Percentiles rank a stretch among this genome's conserved stretches.
phyloP scores from a whole-genome alignment of 257 asterid species.

The Nyctanthes arbortristis region DNA sequence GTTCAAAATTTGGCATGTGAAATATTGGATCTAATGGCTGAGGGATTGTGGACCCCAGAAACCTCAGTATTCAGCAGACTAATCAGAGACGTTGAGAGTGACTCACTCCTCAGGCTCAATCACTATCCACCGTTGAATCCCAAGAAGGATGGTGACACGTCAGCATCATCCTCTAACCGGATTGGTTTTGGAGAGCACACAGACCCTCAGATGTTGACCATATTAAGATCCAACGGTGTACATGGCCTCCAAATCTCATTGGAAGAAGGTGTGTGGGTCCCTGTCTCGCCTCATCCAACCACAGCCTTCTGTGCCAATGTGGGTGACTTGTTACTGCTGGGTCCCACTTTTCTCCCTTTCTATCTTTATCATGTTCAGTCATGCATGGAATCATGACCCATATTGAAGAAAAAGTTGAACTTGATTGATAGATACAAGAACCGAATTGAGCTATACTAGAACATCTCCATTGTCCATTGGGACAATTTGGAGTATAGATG shows the following conservation, averaged over 20 bases:
- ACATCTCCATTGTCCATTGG: conserved; percentile 1
- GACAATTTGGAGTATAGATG: too few relatives aligned
- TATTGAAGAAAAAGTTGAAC: conserved; percentile 7
- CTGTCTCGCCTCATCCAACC: too few relatives aligned
- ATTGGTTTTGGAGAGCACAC: too few relatives aligned
- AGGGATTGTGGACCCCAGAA: conserved; percentile 45
- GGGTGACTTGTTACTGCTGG: conserved; percentile 68
- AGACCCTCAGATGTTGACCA: too few relatives aligned
- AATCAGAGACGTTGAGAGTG: conserved; percentile 42
- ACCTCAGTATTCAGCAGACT: conserved; percentile 41
- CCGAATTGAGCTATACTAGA: conserved; percentile 6
- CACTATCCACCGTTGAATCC: too few relatives aligned
- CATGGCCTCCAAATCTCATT: too few relatives aligned
- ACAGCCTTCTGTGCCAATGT: conserved; percentile 70
- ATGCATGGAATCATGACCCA: background rate
- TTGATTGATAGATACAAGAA: conserved; percentile 20
- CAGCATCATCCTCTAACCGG: too few relatives aligned
- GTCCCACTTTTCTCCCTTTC: background rate
- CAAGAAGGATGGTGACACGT: too few relatives aligned
- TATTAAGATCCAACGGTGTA: too few relatives aligned
- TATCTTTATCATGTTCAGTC: conserved; percentile 56
- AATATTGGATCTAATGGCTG: conserved; percentile 58
- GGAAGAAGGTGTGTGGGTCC: too few relatives aligned
- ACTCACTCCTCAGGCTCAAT: conserved; percentile 70
- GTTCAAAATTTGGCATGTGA: conserved; percentile 63